Base-by-base conservation (phyloP, 2,329 filamentous ascomycete species). In the Nigrospora osmanthi region DNA sequence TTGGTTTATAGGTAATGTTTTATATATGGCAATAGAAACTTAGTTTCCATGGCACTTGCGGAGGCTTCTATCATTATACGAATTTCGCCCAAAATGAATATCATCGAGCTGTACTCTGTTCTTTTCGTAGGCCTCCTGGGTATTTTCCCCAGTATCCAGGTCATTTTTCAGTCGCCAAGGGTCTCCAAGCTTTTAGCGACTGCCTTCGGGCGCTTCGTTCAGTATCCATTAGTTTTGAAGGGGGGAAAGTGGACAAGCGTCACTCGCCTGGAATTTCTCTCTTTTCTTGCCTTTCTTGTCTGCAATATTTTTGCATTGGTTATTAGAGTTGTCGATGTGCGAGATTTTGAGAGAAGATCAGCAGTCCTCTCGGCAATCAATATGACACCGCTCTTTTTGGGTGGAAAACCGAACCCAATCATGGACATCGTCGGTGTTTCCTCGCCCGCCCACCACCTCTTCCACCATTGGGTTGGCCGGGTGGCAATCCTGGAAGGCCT, bases 381-480 rank as follows among this genome's bases (percentile, higher is more conserved):
- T 32, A 17, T 53, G 15, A 42, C 52, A 28, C 52, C 49, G 6
- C 44, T 56, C 1, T 56, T 53, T 32, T 43, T 50, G 4, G 49
- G 47, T 35, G 49, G 49, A 9, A 35, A 45, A 3, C 51, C 45
- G 4, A 56, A 40, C 32, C n/a, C 49, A 5, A 13, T 52, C 1
- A 38, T 45, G 2, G 35, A 52, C 40, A 37, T 42, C 13, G 34
- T 54, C 9, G 47, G 52, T 3, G 34, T 55, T 7, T 45, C 47
- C 17, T 41, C 52, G 11, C 39, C 52, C 34, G 41, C 37, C 15
- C 51, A 51, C 38, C 47, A 53, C 34, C 34, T 52, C 14, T 38
- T 37, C 14, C 43, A 56, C 44, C 45, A 51, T 31, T 55, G 48
- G 49, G 46, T 54, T 38, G 51, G 49, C 12, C 16, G 45, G 14